Evolutionary conservation across 2,329 filamentous ascomycete species (phyloP).

Genomic region (Paecilomyces formosus): DNA sequence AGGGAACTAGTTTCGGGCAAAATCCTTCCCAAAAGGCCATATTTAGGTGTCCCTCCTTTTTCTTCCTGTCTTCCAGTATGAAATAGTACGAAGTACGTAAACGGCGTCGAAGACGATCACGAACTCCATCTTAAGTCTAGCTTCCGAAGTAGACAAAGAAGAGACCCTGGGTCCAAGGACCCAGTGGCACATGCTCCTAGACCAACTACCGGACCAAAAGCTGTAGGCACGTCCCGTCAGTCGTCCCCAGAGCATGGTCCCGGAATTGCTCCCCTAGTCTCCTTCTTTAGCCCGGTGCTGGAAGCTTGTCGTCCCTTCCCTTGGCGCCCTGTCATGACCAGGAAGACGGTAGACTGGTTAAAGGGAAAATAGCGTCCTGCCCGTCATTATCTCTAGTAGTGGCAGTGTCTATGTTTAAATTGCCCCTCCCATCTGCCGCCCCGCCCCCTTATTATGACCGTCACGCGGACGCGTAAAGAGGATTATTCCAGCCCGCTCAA

Average conservation of each 20-base stretch:
- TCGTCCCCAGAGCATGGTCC: too few relatives aligned
- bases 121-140: too few relatives aligned
- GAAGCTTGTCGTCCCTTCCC: too few relatives aligned
- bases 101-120: not conserved
- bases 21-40: not conserved
- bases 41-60: not conserved
- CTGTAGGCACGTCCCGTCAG: too few relatives aligned
- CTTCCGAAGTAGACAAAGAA: not conserved
- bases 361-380: not conserved
- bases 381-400: not conserved
- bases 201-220: too few relatives aligned
- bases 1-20: not conserved
- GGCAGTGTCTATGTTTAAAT: not conserved
- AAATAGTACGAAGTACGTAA: not conserved
- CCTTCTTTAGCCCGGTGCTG: too few relatives aligned
- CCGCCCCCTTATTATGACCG: not conserved
- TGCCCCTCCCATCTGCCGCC: not conserved
- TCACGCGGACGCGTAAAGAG: not conserved
- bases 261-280: too few relatives aligned
- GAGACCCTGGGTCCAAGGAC: not conserved
- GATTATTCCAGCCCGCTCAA: not conserved
- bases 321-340: too few relatives aligned
- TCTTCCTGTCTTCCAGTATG: not conserved
- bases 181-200: not conserved
- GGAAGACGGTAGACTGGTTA: too few relatives aligned